Conservation (phyloP, 306 rosid species). For the Mimosa pudica region DNA sequence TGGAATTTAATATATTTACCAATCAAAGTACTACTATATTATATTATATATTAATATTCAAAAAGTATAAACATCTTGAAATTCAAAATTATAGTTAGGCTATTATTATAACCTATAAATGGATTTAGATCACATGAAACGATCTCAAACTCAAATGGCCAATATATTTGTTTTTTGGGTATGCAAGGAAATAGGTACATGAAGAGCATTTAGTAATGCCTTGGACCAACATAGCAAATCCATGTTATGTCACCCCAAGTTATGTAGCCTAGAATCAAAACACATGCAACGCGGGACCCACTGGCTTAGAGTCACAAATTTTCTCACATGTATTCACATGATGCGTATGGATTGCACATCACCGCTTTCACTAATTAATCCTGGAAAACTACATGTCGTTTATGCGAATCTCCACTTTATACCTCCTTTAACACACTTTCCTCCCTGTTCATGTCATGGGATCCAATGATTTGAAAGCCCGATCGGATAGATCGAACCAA, state of each 20-base stretch:
- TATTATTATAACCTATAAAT: constrained; percentile 11
- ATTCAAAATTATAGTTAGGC: neutral
- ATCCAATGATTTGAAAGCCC: neutral
- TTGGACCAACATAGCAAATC: constrained; percentile 63
- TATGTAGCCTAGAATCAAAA: constrained; percentile 57
- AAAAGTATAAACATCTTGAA: neutral
- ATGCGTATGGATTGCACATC: constrained; percentile 63
- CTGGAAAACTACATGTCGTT: constrained; percentile 23
- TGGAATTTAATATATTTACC: neutral
- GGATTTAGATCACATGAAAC: constrained; percentile 44
- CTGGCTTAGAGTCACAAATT: constrained; percentile 34
- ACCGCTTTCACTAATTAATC: constrained; percentile 43
- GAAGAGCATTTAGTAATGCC: constrained; percentile 51
- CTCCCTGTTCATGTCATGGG: neutral
- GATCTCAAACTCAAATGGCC: constrained; percentile 37
- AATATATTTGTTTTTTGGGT: constrained; percentile 24
- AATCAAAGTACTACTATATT: neutral
- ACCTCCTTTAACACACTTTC: constrained; percentile 29
- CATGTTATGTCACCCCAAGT: constrained; percentile 50
- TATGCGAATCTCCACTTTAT: constrained; percentile 26
- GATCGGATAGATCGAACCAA: neutral
- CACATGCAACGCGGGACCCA: constrained; percentile 70
- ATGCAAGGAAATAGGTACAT: constrained; percentile 40
- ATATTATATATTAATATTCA: neutral
- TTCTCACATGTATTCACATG: constrained; percentile 84